Evolutionary conservation across 2,329 filamentous ascomycete species (phyloP), one percentile per base, ranked within the genome.

Genomic region (Proliferodiscus dingleyae): DNA sequence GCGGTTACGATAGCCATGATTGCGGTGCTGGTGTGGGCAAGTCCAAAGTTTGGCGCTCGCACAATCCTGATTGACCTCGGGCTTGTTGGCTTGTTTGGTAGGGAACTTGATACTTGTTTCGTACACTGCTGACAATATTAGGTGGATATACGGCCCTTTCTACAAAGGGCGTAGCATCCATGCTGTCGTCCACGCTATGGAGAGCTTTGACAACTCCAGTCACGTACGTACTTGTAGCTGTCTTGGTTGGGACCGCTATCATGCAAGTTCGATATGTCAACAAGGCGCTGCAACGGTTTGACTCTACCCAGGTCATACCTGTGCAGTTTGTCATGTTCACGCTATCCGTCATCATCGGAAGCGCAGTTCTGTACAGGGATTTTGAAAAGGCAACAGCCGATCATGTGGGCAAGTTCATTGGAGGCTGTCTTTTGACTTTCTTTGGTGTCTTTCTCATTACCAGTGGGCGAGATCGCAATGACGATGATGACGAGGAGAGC

Each of bases 251-350:
- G 37, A 97, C 91, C 1, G 93, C 93, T 5, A 73, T 98, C 49
- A 89, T 97, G 85, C 93, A 98, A 68, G 91, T 98, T 58, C 91
- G 89, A 63, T 98, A 97, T 63, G 79, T 98, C 64, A 98, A 97
- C 69, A 87, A 80, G 41, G 83, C 85, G 1, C 73, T 98, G 42
- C 90, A 96, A 64, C 82, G 87, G 37, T 98, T 97, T 70, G 89
- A 96, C 66, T 95, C 93, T 5, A 98, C 93, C 0, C 89, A 96
- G 64, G 93, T 98, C 56, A 98, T 98, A 52, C 93, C 93, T 0
- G 93, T 93, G 11, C 93, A 98, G 61, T 98, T 98, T 59, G 93
- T 98, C 40, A 79, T 94, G 52, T 98, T 98, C 65, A 98, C 93
- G 0, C 74, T 98, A 6, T 95, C 87, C 5, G 93, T 97, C 52